Base-by-base conservation (phyloP, 805 yeast genomes). In the Lipomyces sp. region DNA sequence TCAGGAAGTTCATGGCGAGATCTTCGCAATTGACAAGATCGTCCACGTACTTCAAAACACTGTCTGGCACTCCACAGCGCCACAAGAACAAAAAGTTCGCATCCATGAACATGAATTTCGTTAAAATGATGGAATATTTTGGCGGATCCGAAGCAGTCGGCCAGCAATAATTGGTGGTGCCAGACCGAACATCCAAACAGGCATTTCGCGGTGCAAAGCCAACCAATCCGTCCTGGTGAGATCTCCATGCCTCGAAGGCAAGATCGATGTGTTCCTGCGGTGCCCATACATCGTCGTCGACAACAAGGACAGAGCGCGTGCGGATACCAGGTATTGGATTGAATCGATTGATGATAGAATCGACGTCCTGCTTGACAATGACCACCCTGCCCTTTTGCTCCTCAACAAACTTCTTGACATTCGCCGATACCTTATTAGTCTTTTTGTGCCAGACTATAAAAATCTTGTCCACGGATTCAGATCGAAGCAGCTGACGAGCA, bases 91-190 rank as follows among this genome's bases (percentile, higher is more conserved):
- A 39, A 40, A 55, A 55, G 42, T 55, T 49, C n/a, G 53, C 47
- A 22, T 55, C 59, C 59, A 55, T 55, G 28, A 55, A 55, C 59
- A 55, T 55, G 22, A 55, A 51, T 31, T 55, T 55, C 13, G 59
- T 55, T 13, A 55, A 51, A 28, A 55, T 55, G 29, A 55, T 55
- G 18, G 59, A 55, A 32, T 55, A 55, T 28, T 46, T 46, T 7
- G 47, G 58, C 4, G 57, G 57, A 18, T 10, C 37, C 57, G 48
- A 43, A 16, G 47, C 44, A 34, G 29, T 26, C 18, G 59, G 44
- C 57, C 57, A 55, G 33, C 59, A 55, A 28, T 55, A 55, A 22
- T 55, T 55, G 33, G 39, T 47, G 7, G 39, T 42, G 22, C 44
- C 43, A 2, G 44, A 21, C n/a, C 19, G 33, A n/a, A 42, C 43